Evolutionary conservation across 2,329 filamentous ascomycete genomes (phyloP).

Genomic region (Fusarium haematococcum): DNA sequence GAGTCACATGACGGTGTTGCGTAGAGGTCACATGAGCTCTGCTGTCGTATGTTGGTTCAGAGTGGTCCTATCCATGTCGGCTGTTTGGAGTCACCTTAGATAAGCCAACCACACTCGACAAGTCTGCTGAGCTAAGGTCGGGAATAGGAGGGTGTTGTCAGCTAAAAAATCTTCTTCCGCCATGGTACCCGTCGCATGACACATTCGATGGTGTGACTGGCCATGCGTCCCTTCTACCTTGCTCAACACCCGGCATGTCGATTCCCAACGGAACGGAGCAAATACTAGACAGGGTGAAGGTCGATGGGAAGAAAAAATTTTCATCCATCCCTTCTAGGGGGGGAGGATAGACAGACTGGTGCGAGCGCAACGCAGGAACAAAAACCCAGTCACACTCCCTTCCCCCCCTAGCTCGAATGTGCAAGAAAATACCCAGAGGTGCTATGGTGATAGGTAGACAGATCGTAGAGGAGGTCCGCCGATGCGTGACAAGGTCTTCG

Average conservation of each 20-base stretch:
- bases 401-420: constrained; percentile 4
- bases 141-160: constrained; percentile 3
- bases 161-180: constrained; percentile 15
- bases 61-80: constrained; percentile 4
- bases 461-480: constrained; percentile 8
- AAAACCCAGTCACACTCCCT: constrained; percentile 17
- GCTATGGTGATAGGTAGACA: constrained; percentile 22
- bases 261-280: constrained; percentile 18
- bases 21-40: constrained; percentile 33
- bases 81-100: constrained; percentile 7
- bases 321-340: constrained; percentile 15
- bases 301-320: constrained; percentile 18
- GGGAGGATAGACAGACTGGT: background rate
- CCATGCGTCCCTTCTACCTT: constrained; percentile 19
- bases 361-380: constrained; percentile 31
- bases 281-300: constrained; percentile 21
- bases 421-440: constrained; percentile 12
- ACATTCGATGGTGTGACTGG: constrained; percentile 38
- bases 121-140: constrained; percentile 16
- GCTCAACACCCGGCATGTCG: constrained; percentile 13
- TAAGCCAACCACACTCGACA: constrained; percentile 10
- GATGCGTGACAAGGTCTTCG: constrained; percentile 33
- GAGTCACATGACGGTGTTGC: constrained; percentile 42
- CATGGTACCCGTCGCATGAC: constrained; percentile 35
- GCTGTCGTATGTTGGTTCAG: constrained; percentile 31